A percentile compares a stretch with the other conserved stretches of the same genome.
Conservation (phyloP, 768 basidiomycete genomes). For the Tephrocybe sp. region DNA sequence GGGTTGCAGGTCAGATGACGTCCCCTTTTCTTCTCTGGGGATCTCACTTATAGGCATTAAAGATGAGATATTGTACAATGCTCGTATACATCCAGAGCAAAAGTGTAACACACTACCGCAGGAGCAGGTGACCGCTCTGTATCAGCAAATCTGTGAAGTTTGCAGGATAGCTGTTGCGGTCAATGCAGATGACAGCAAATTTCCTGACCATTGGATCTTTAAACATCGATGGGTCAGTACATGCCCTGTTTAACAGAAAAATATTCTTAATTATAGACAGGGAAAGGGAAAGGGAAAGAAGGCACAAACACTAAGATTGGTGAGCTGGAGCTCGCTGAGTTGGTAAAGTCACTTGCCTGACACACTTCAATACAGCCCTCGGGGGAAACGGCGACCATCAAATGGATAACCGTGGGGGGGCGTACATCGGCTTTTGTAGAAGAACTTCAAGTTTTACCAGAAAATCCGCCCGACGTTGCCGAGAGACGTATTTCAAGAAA, state of each 20-base stretch:
- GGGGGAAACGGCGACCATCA: slow-evolving; percentile 69
- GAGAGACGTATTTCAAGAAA: slow-evolving; percentile 11
- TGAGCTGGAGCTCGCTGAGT: slow-evolving; percentile 24
- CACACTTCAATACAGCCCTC: slow-evolving; percentile 51
- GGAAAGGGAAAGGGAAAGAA: slow-evolving; percentile 65
- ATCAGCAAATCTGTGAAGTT: slow-evolving; percentile 53
- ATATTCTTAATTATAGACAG: slow-evolving; percentile 28
- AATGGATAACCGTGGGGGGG: slow-evolving; percentile 75
- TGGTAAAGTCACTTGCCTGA: neutral
- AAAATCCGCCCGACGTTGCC: neutral
- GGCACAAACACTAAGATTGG: slow-evolving; percentile 47
- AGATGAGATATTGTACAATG: slow-evolving; percentile 78
- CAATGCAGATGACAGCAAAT: slow-evolving; percentile 68
- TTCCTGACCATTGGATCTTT: slow-evolving; percentile 70
- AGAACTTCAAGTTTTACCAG: slow-evolving; percentile 52
- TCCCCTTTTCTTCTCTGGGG: neutral
- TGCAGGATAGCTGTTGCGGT: slow-evolving; percentile 63
- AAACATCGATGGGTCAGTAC: slow-evolving; percentile 62
- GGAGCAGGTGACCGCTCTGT: slow-evolving; percentile 48
- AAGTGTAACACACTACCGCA: slow-evolving; percentile 55
- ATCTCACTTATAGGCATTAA: slow-evolving; percentile 7
- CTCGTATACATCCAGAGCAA: slow-evolving; percentile 71
- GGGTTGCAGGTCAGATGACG: slow-evolving; percentile 63
- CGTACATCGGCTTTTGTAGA: slow-evolving; percentile 72
- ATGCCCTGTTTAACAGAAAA: neutral